Evolutionary conservation across 495 filamentous ascomycete species (phyloP).

Genomic region (Podospora australis): DNA sequence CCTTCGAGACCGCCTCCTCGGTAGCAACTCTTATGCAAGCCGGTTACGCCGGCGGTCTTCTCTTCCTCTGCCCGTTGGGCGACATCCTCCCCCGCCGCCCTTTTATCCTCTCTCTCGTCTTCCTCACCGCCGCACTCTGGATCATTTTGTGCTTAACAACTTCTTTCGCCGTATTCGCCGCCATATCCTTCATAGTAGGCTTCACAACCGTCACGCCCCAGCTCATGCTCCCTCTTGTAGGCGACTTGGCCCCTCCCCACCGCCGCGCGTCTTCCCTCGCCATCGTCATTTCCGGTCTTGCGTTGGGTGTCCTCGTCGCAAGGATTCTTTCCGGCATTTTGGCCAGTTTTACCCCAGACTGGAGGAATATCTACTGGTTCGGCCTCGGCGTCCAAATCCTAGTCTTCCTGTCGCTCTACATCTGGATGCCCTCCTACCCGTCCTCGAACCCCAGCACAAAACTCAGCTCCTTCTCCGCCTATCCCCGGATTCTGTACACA

Average conservation of each 20-base stretch:
- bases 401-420: constrained; percentile 60
- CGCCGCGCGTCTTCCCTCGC: constrained; percentile 62
- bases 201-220: constrained; percentile 81
- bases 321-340: constrained; percentile 71
- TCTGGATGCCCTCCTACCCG: constrained; percentile 79
- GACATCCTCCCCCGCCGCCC: constrained; percentile 65
- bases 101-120: constrained; percentile 61
- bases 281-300: constrained; percentile 70
- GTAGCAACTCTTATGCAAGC: constrained; percentile 75
- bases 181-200: constrained; percentile 61
- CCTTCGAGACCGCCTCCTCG: constrained; percentile 49
- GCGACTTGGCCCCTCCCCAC: constrained; percentile 66
- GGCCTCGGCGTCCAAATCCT: constrained; percentile 64
- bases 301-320: constrained; percentile 71
- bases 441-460: constrained; percentile 59
- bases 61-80: constrained; percentile 72
- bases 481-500: constrained; percentile 57
- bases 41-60: constrained; percentile 68
- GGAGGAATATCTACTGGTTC: constrained; percentile 79
- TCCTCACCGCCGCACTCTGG: constrained; percentile 61
- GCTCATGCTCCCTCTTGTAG: constrained; percentile 77
- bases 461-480: constrained; percentile 49
- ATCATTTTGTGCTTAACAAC: constrained; percentile 65
- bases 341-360: constrained; percentile 55
- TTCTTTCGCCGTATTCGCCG: constrained; percentile 57